Base-by-base conservation (phyloP, 495 filamentous ascomycete genomes). In the Podospora tetraspora region DNA sequence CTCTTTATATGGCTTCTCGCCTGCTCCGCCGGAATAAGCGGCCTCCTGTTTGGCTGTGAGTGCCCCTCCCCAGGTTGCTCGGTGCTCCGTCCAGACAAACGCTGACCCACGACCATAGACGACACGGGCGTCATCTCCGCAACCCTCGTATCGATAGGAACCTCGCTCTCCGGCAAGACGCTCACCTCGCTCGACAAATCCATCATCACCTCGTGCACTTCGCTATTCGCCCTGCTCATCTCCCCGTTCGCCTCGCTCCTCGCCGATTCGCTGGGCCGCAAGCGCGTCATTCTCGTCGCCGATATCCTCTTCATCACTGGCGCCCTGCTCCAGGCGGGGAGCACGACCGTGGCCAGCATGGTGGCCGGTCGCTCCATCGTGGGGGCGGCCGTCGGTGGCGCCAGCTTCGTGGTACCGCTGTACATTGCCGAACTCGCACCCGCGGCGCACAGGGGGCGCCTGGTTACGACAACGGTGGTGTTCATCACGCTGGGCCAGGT, bases 61-160 rank as follows among this genome's bases (percentile, higher is more conserved):
- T 88, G n/a, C 64, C 59, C 27, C 62, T 67, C 25, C 16, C 52
- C n/a, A 19, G 10, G 34, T 22, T 3, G 2, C 52, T 16, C 19
- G 25, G 16, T 24, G 3, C 3, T 25, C 22, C 27, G 27, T 58
- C 9, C 9, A 2, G 7, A 25, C 63, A 21, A 16, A 25, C 24
- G 16, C 43, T 64, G 23, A 64, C 58, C 59, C 70, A 3, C 25
- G 4, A 23, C 25, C 12, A 57, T 25, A 95, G 92, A 88, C 70
- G 87, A 89, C 73, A 97, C 94, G 22, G 94, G 94, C 57, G 93
- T 96, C 16, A 95, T 97, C 57, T 95, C 92, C 24, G 89, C 92
- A 1, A 95, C 92, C 0, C 83, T 97, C 32, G 89, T 97, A 52
- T 92, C 91, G 3, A 87, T 97, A 70, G 85, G 84, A 59, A 84